Conservation (phyloP, 2,329 filamentous ascomycete genomes). For the Rhexocercosporidium sp. region DNA sequence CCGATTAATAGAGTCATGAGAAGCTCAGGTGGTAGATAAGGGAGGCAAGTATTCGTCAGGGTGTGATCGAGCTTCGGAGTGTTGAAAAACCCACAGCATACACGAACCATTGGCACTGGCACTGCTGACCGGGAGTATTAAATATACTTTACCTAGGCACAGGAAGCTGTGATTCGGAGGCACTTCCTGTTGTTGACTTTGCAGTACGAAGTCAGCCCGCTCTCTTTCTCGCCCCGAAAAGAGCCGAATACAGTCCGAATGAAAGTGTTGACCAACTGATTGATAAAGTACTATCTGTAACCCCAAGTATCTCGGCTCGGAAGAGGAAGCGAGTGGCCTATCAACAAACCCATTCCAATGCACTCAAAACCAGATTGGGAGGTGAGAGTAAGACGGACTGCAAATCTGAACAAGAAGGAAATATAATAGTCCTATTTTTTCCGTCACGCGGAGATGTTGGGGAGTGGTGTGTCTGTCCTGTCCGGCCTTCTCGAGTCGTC, state of each 20-base stretch:
- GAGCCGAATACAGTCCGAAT: not conserved
- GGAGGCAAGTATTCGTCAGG: no score
- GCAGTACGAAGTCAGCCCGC: not conserved
- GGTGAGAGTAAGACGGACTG: not conserved
- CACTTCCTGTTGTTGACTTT: not conserved
- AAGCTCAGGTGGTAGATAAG: no score
- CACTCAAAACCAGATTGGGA: not conserved
- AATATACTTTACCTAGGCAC: not conserved
- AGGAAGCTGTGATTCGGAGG: not conserved
- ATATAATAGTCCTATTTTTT: not conserved
- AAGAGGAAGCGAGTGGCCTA: not conserved
- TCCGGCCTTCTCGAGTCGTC: no score
- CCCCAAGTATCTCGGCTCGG: not conserved
- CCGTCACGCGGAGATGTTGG: not conserved
- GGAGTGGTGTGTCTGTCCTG: not conserved
- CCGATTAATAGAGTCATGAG: no score
- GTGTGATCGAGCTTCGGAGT: not conserved
- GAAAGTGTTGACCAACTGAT: not conserved
- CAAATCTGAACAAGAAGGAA: conserved; percentile 5
- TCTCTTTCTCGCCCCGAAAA: not conserved
- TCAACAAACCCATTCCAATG: not conserved
- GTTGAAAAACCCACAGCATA: not conserved
- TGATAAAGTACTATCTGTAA: not conserved
- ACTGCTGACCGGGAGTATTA: not conserved
- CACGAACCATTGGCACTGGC: not conserved